phyloP scores from a whole-genome alignment of 2,329 filamentous ascomycete species.

The Samsoniella hepiali region DNA sequence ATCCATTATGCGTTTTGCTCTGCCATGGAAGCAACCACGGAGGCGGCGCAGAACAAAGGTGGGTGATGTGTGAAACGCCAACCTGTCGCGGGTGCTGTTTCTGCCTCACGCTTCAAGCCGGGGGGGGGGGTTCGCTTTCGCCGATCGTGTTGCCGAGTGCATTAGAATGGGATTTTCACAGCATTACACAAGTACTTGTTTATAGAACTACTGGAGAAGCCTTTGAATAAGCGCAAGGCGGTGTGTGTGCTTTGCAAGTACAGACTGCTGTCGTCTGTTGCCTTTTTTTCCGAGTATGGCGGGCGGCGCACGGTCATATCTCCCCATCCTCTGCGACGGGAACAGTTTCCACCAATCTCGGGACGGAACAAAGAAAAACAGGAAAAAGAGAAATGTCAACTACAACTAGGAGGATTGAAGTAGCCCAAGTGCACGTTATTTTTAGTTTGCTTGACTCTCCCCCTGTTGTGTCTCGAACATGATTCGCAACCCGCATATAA shows the following conservation, averaged over 20 bases:
- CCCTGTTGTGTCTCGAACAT: neutral
- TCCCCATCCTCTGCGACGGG: too few species aligned
- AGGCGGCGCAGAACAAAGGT: neutral
- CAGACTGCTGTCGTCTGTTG: too few species aligned
- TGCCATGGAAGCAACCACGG: too few species aligned
- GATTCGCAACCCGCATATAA: neutral
- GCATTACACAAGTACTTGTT: too few species aligned
- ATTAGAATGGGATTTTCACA: neutral
- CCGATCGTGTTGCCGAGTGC: neutral
- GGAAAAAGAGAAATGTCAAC: neutral
- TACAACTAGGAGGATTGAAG: too few species aligned
- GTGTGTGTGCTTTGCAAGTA: too few species aligned
- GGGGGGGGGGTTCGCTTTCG: neutral
- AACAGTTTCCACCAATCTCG: too few species aligned
- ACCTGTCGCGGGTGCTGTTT: constrained; percentile 10
- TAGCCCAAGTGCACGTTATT: neutral
- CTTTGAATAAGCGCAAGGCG: too few species aligned
- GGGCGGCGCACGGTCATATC: too few species aligned
- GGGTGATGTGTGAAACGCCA: neutral
- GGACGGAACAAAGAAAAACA: neutral
- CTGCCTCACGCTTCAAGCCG: neutral
- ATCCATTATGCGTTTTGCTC: neutral
- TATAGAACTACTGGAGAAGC: too few species aligned
- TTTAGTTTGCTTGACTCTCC: neutral
- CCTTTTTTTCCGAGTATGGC: too few species aligned